Percentiles rank a stretch among this genome's conserved stretches.
Evolutionary conservation across 1,139 yeast genomes (phyloP).

Genomic region (Saccharomycopsis phalli): DNA sequence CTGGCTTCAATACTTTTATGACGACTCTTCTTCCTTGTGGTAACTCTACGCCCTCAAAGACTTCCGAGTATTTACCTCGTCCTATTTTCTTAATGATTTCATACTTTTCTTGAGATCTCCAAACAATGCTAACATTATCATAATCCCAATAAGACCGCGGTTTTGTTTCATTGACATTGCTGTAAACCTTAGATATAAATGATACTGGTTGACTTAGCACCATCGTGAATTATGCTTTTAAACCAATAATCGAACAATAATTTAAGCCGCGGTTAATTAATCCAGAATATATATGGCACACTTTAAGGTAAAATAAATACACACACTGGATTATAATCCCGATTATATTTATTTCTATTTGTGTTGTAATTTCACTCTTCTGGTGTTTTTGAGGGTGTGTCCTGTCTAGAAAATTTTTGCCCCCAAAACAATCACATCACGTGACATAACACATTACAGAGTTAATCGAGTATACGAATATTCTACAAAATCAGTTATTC

Average conservation of each 20-base stretch:
- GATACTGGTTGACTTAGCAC: slow-evolving; percentile 24
- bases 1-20: slow-evolving; percentile 93
- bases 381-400: not conserved
- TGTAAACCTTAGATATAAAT: slow-evolving; percentile 49
- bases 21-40: slow-evolving; percentile 52
- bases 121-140: slow-evolving; percentile 57
- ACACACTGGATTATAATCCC: not conserved
- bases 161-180: slow-evolving; percentile 53
- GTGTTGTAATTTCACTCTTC: not conserved
- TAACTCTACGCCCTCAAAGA: slow-evolving; percentile 70
- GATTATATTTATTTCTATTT: not conserved
- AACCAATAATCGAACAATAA: too few species aligned
- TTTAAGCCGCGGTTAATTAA: not conserved
- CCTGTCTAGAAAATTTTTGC: not conserved
- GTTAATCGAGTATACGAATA: too few species aligned
- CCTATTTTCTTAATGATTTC: slow-evolving; percentile 92
- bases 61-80: slow-evolving; percentile 96
- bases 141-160: slow-evolving; percentile 76
- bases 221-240: slow-evolving; percentile 1
- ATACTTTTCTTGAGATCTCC: slow-evolving; percentile 64
- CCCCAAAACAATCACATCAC: not conserved
- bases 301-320: too few species aligned
- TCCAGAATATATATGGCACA: not conserved
- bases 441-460: not conserved
- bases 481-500: too few species aligned